Percentiles rank a stretch among this genome's conserved stretches.
phyloP scores from a whole-genome alignment of 441 rosid species.

The Capsella rubella region DNA sequence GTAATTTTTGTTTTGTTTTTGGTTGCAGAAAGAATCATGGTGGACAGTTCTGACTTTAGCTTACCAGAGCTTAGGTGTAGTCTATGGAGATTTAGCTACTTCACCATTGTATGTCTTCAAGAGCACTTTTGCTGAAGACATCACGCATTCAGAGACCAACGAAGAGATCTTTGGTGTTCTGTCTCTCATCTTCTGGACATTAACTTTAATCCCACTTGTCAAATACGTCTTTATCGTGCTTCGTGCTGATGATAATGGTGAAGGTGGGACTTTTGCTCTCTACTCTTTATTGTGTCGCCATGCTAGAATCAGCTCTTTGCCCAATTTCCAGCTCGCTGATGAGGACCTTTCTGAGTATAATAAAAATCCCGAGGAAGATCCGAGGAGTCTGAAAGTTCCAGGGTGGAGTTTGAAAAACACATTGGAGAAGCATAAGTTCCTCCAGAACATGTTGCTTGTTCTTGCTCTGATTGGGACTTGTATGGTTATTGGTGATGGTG shows the following conservation, averaged over 20 bases:
- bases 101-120: slow-evolving; percentile 79
- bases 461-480: slow-evolving; percentile 79
- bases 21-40: slow-evolving; percentile 70
- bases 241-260: slow-evolving; percentile 81
- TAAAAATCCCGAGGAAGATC: slow-evolving; percentile 44
- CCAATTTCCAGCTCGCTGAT: slow-evolving; percentile 79
- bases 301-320: slow-evolving; percentile 66
- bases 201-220: slow-evolving; percentile 64
- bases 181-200: slow-evolving; percentile 76
- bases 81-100: slow-evolving; percentile 79
- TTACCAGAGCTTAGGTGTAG: slow-evolving; percentile 78
- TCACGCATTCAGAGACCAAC: slow-evolving; percentile 74
- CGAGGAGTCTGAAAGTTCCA: slow-evolving; percentile 29
- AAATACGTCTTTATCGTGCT: slow-evolving; percentile 83
- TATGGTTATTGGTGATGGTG: slow-evolving; percentile 87
- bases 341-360: slow-evolving; percentile 72
- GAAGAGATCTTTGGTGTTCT: slow-evolving; percentile 83
- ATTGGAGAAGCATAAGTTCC: slow-evolving; percentile 57
- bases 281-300: slow-evolving; percentile 75
- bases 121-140: slow-evolving; percentile 75
- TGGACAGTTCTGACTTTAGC: slow-evolving; percentile 69
- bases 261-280: slow-evolving; percentile 82
- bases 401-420: slow-evolving; percentile 61
- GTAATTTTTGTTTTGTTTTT: neutral
- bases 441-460: slow-evolving; percentile 63